Percentiles rank a stretch among this genome's conserved stretches.
Conservation (phyloP, 345 rosid genomes). For the Brassica nigra region DNA sequence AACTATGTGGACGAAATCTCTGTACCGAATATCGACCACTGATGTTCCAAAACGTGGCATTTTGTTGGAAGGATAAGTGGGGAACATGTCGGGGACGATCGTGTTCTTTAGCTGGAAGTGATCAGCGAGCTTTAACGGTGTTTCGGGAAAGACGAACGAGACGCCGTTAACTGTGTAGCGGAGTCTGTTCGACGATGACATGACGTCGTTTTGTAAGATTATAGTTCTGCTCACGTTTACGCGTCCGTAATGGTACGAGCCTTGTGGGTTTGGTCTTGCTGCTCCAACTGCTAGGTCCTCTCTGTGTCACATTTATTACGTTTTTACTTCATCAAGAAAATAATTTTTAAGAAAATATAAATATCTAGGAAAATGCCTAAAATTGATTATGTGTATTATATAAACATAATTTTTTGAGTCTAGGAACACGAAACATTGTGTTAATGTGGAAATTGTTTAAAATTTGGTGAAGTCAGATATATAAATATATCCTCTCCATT, state of each 20-base stretch:
- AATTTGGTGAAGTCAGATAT: neutral
- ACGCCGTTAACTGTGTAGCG: conserved; percentile 55
- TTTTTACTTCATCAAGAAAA: neutral
- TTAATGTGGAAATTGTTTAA: neutral
- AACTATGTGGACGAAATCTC: conserved; percentile 57
- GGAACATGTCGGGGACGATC: conserved; percentile 43
- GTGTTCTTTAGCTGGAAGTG: conserved; percentile 40
- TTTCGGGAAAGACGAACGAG: conserved; percentile 46
- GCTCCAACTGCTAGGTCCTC: conserved; percentile 59
- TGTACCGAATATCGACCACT: conserved; percentile 48
- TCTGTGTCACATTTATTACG: conserved; percentile 22
- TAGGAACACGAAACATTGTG: neutral
- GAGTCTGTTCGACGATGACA: neutral
- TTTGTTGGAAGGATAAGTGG: conserved; percentile 29
- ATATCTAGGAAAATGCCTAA: neutral
- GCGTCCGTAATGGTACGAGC: conserved; percentile 47
- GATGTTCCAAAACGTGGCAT: conserved; percentile 42
- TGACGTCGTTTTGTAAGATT: conserved; percentile 44
- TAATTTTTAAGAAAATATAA: no score
- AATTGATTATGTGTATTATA: neutral
- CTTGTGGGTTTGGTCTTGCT: conserved; percentile 69
- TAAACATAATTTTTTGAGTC: neutral
- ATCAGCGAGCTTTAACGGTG: conserved; percentile 64
- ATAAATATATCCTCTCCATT: no score
- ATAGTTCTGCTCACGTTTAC: conserved; percentile 46